Conservation (phyloP, 257 asterid species). For the Nicotiana tomentosiformis region DNA sequence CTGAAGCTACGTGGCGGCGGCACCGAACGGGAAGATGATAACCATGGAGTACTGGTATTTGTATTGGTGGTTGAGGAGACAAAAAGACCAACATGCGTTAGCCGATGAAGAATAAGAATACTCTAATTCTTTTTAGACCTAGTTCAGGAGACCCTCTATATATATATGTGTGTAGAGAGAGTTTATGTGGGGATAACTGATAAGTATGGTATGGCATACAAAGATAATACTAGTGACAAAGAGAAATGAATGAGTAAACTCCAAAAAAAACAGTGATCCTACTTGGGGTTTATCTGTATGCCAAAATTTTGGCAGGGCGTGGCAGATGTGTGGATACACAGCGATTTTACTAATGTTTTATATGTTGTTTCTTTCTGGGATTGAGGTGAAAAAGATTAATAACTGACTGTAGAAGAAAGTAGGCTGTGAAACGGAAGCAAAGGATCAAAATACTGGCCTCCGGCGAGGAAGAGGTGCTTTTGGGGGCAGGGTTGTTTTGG, state of each 20-base stretch:
- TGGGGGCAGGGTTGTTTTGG: not conserved
- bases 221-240: not conserved
- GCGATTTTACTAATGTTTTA: not conserved
- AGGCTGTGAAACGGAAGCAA: not conserved
- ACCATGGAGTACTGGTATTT: not conserved
- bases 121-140: not conserved
- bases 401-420: not conserved
- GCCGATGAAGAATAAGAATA: not conserved
- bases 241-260: not conserved
- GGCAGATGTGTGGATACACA: not conserved
- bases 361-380: not conserved
- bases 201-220: not conserved
- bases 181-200: not conserved
- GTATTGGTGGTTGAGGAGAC: conserved; percentile 14
- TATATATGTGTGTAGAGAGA: no score
- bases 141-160: not conserved
- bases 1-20: not conserved
- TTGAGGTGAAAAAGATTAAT: not conserved
- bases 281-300: not conserved
- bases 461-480: not conserved
- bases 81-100: conserved; percentile 21
- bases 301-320: not conserved
- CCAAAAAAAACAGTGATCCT: not conserved
- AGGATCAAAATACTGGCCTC: not conserved
- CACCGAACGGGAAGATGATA: not conserved